Conservation (phyloP, 2,329 filamentous ascomycete species). For the Stemphylium lycopersici region DNA sequence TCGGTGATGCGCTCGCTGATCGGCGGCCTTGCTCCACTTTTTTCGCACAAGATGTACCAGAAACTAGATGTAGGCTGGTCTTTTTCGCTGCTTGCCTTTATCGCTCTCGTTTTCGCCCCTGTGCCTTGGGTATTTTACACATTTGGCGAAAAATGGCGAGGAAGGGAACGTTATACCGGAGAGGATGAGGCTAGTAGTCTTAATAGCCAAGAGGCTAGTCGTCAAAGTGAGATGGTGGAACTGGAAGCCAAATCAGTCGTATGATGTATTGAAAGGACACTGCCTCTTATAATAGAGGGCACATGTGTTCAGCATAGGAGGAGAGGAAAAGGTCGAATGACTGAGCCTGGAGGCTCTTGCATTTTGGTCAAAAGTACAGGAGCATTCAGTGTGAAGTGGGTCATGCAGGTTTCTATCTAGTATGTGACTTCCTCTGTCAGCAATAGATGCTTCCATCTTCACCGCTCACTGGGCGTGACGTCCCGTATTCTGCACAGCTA, state of each 20-base stretch:
- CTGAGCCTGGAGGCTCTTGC: background rate
- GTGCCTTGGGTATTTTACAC: constrained; percentile 51
- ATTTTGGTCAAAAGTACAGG: background rate
- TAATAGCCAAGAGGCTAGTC: too few relatives aligned
- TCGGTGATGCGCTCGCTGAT: constrained; percentile 60
- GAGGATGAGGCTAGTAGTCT: background rate
- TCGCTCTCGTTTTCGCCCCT: constrained; percentile 52
- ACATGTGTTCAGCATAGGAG: background rate
- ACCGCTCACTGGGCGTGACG: background rate
- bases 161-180: background rate
- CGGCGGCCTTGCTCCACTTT: constrained; percentile 65
- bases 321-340: background rate
- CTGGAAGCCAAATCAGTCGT: too few relatives aligned
- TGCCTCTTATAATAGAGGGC: background rate
- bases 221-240: too few relatives aligned
- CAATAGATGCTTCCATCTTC: background rate
- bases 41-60: constrained; percentile 63
- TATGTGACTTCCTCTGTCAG: background rate
- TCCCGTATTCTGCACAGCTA: background rate
- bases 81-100: constrained; percentile 59
- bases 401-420: background rate
- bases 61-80: constrained; percentile 64
- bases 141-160: constrained; percentile 47
- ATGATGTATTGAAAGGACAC: too few relatives aligned
- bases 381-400: background rate